Conservation (phyloP, 345 rosid species). For the Fremontodendron californicum region DNA sequence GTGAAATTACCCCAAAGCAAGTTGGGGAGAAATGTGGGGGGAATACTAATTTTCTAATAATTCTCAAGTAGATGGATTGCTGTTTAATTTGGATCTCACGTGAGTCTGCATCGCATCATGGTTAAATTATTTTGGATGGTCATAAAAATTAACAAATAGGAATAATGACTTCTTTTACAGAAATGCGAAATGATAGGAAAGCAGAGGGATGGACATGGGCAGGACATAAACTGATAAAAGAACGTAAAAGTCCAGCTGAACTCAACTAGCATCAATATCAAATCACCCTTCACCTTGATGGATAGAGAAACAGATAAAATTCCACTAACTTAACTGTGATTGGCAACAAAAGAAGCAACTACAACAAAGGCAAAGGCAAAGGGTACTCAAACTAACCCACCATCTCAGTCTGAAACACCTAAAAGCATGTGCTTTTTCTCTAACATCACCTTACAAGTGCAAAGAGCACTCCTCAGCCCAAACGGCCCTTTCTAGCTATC, state of each 20-base stretch:
- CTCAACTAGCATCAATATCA: background rate
- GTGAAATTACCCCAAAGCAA: too few relatives aligned
- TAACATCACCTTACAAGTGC: slow-evolving; percentile 4
- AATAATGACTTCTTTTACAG: background rate
- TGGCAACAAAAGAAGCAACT: background rate
- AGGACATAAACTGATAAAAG: background rate
- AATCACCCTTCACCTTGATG: too few relatives aligned
- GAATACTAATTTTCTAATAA: background rate
- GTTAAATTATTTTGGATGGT: background rate
- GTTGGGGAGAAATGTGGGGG: background rate
- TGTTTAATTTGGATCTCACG: background rate
- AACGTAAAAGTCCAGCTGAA: background rate
- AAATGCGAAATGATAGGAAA: background rate
- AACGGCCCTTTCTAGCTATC: background rate
- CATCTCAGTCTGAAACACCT: slow-evolving; percentile 7
- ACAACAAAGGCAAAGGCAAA: background rate
- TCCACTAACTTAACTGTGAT: background rate
- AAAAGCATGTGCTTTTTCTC: background rate
- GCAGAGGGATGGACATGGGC: background rate
- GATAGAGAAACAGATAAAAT: too few relatives aligned
- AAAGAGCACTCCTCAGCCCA: slow-evolving; percentile 11
- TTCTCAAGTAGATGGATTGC: background rate
- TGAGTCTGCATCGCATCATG: background rate
- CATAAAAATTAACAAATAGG: background rate
- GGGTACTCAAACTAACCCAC: background rate